Evolutionary conservation across 495 filamentous ascomycete species (phyloP), one percentile per base, ranked within the genome.

Genomic region (Neurospora terricola): DNA sequence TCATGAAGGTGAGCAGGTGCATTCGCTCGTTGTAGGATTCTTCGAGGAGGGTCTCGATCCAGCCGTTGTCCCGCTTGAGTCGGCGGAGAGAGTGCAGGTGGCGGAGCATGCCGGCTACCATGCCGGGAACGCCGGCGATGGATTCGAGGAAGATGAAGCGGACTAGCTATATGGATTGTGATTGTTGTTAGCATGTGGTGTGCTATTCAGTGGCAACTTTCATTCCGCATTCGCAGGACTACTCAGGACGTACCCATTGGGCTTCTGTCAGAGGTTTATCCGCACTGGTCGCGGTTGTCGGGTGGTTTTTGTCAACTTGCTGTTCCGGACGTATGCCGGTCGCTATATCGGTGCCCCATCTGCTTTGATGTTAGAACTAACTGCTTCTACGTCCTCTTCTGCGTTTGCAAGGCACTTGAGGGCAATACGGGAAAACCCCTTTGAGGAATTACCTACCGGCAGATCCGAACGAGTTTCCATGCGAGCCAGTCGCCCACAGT

Each of bases 21-120:
- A 98, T 98, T 2, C 95, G 88, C 80, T 99, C 96, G 77, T 99
- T 99, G 84, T 92, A 97, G 69, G 90, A 90, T 82, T 99, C 96
- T 81, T 98, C 96, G 4, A 98, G 87, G 0, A 98, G 86, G 0
- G 93, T 98, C 80, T 98, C 95, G 75, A 99, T 98, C 95, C 96
- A 98, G 79, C 96, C 96, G 75, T 98, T 97, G 80, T 99, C 96
- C 39, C 96, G 83, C 83, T 93, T 94, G 84, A 99, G 89, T 8
- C 90, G 86, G 62, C 96, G 86, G 72, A 99, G 83, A 75, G 90
- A 93, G 77, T 91, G 88, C 8, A 99, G 83, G 82, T 99, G 96
- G 23, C 96, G 86, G 14, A 98, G 83, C 91, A 97, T 97, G 10
- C 94, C 96, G 0, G 90, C 96, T 6, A 98, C 96, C 94, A 98